phyloP scores from a whole-genome alignment of 228 moss, liverwort and hornwort species.

The Sphagnum magellanicum region DNA sequence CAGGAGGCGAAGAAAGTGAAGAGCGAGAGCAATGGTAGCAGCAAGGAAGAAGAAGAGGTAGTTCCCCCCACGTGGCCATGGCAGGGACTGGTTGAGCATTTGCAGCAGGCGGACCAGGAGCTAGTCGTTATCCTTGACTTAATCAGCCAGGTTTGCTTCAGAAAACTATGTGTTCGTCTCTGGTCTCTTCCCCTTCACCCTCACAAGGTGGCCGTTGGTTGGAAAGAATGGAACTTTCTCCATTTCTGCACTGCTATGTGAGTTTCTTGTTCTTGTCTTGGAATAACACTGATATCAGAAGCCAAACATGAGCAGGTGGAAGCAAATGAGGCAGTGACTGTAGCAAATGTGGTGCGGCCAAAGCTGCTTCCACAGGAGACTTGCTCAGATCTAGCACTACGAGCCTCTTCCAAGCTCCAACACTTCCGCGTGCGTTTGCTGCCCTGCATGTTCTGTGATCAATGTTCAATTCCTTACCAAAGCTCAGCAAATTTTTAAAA shows the following conservation, averaged over 20 bases:
- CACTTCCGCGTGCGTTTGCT: constrained; percentile 69
- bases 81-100: constrained; percentile 84
- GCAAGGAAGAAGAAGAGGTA: constrained; percentile 62
- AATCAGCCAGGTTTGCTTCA: constrained; percentile 49
- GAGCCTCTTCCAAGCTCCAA: constrained; percentile 75
- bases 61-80: constrained; percentile 73
- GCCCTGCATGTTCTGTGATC: neutral
- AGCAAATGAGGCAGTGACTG: constrained; percentile 80
- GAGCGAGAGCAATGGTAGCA: constrained; percentile 38
- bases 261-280: too few species aligned
- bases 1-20: constrained; percentile 81
- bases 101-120: constrained; percentile 87
- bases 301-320: constrained; percentile 57
- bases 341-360: constrained; percentile 76
- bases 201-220: too few species aligned
- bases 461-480: neutral
- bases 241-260: neutral
- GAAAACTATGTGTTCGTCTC: too few species aligned
- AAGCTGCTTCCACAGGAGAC: constrained; percentile 73
- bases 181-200: too few species aligned
- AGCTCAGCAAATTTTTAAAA: too few species aligned
- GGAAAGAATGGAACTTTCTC: neutral
- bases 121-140: constrained; percentile 81
- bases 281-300: too few species aligned
- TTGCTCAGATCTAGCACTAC: constrained; percentile 77